These are phyloP conservation scores for Cytospora leucostoma DNA, from an alignment of 2,329 filamentous ascomycete species.

Conservation along the genomic window DNA sequence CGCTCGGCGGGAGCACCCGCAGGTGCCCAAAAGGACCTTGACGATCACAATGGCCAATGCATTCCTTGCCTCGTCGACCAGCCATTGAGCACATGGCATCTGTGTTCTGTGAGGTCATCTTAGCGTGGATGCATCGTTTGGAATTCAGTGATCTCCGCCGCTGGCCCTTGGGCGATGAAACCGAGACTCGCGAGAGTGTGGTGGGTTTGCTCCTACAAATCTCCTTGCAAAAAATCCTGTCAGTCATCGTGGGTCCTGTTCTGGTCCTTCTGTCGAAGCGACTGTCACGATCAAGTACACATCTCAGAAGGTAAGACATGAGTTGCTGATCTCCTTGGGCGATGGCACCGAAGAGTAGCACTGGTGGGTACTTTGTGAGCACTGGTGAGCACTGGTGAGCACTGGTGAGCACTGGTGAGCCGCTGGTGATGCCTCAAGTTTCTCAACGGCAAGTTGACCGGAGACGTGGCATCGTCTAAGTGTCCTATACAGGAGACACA, in stretches of 20 bases:
- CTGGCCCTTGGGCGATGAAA: conserved; percentile 15
- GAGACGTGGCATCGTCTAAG: conserved; percentile 15
- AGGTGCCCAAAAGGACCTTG: conserved; percentile 11
- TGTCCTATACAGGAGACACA: conserved; percentile 10
- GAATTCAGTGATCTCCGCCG: conserved; percentile 21
- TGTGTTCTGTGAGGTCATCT: conserved; percentile 20
- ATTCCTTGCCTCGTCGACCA: conserved; percentile 23
- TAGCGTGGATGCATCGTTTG: conserved; percentile 10
- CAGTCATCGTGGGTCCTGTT: conserved; percentile 1
- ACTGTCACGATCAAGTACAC: conserved; percentile 14
- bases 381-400: neutral
- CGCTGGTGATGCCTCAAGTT: conserved; percentile 22
- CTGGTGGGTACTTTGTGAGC: conserved; percentile 9
- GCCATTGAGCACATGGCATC: conserved; percentile 21
- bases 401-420: conserved; percentile 6
- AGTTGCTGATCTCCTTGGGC: conserved; percentile 26
- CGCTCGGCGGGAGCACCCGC: conserved; percentile 18
- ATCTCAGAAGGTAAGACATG: conserved; percentile 26
- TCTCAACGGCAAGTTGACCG: conserved; percentile 9
- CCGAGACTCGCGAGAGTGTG: conserved; percentile 9
- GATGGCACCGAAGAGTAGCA: conserved; percentile 23
- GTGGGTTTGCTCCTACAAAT: conserved; percentile 10
- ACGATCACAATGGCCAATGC: conserved; percentile 26
- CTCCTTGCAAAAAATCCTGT: neutral
- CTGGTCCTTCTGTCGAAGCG: conserved; percentile 7